These are phyloP conservation scores for Voacanga thouarsii DNA, from an alignment of 257 asterid species.

Conservation along the genomic window DNA sequence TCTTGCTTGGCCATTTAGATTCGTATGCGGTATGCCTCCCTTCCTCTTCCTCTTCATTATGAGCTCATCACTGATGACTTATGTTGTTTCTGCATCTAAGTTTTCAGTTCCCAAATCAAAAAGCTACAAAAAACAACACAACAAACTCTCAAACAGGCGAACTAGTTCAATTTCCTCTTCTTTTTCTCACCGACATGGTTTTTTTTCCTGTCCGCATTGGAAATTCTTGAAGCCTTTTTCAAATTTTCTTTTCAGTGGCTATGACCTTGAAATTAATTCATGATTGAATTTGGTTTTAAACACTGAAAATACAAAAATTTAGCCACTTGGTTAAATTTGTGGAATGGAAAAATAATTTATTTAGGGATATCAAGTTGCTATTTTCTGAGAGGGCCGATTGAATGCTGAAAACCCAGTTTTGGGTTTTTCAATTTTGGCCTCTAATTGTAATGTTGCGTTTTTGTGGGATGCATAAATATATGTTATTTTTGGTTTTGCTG, in stretches of 20 bases:
- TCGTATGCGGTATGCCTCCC: not conserved
- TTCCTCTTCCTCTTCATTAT: not conserved
- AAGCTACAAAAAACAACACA: not conserved
- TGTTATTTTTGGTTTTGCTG: not conserved
- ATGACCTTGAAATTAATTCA: not conserved
- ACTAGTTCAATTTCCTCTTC: not conserved
- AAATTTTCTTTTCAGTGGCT: not conserved
- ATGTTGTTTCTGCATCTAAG: not conserved
- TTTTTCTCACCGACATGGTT: not conserved
- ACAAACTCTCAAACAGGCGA: not conserved
- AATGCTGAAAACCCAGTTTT: not conserved
- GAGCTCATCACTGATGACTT: not conserved
- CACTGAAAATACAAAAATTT: not conserved
- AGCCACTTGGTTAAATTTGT: not conserved
- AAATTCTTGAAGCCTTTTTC: not conserved
- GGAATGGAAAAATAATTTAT: not conserved
- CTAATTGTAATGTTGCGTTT: not conserved
- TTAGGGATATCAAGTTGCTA: constrained; percentile 8
- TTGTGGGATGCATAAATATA: not conserved
- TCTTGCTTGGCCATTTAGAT: too few relatives aligned
- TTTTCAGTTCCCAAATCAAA: not conserved
- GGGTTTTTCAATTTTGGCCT: not conserved
- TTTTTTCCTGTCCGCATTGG: not conserved
- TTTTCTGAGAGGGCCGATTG: not conserved
- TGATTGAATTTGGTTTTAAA: not conserved